Evolutionary conservation across 805 yeast genomes (phyloP).

Genomic region (Nakazawaea sp.): DNA sequence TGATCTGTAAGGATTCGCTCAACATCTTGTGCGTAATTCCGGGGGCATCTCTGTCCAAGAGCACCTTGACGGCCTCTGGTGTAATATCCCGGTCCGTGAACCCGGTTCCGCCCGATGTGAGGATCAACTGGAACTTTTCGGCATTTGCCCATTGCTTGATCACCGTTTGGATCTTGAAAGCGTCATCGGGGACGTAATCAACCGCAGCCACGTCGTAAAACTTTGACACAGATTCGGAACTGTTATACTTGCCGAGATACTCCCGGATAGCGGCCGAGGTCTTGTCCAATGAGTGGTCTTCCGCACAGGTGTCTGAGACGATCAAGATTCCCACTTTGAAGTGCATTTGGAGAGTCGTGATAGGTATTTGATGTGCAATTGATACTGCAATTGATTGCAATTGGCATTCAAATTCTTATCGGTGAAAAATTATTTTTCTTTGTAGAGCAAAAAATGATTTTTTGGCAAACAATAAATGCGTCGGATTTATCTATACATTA

Average conservation of each 20-base stretch:
- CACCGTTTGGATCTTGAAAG: constrained; percentile 21
- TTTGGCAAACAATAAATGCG: no score
- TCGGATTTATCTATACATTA: no score
- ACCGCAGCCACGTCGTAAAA: constrained; percentile 11
- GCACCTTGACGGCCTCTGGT: constrained; percentile 40
- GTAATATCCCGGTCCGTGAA: constrained; percentile 37
- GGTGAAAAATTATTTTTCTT: no score
- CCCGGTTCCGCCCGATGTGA: constrained; percentile 53
- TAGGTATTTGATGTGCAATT: no score
- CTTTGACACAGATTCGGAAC: constrained; percentile 4
- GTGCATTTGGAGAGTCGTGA: no score
- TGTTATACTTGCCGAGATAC: constrained; percentile 12
- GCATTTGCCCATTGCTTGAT: constrained; percentile 21
- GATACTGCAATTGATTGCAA: no score
- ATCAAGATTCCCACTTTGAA: constrained; percentile 28
- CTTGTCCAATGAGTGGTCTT: constrained; percentile 24
- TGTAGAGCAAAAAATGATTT: no score
- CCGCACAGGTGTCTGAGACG: constrained; percentile 33
- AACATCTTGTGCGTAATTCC: constrained; percentile 45
- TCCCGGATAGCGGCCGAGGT: constrained; percentile 23
- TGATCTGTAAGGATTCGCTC: constrained; percentile 30
- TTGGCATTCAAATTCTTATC: no score
- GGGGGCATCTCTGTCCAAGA: constrained; percentile 37
- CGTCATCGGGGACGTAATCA: constrained; percentile 30
- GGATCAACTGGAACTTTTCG: constrained; percentile 21